Percentiles rank a stretch among this genome's conserved stretches.
phyloP scores from a whole-genome alignment of 129 eudicot species.

The Calendula officinalis region DNA sequence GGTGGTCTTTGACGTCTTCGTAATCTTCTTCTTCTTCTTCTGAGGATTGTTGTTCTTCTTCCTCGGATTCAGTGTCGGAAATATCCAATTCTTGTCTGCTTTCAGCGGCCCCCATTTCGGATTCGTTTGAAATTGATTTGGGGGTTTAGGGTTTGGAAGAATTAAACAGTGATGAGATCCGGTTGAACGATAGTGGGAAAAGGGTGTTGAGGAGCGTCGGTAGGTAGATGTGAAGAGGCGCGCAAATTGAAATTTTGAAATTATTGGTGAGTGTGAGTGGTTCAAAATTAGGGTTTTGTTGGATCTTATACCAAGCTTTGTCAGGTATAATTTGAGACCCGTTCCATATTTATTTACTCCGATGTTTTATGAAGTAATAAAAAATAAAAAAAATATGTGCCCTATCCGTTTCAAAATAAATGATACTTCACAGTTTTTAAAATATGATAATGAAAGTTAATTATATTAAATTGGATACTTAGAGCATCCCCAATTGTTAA shows the following conservation, averaged over 20 bases:
- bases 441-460: no score
- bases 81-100: constrained; percentile 68
- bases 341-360: no score
- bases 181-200: neutral
- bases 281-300: constrained; percentile 24
- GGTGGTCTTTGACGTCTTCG: constrained; percentile 37
- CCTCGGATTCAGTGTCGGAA: constrained; percentile 57
- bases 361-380: no score
- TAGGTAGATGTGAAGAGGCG: constrained; percentile 36
- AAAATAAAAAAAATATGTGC: no score
- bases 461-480: no score
- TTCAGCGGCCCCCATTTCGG: constrained; percentile 65
- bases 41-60: constrained; percentile 22
- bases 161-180: neutral
- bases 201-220: constrained; percentile 28
- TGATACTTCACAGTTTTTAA: no score
- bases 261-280: neutral
- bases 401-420: no score
- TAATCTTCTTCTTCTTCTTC: constrained; percentile 37
- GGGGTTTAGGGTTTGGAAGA: neutral
- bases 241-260: constrained; percentile 42
- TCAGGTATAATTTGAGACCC: no score
- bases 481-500: no score
- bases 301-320: neutral
- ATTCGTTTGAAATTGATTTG: constrained; percentile 2